Evolutionary conservation across 2,329 filamentous ascomycete genomes (phyloP).

Genomic region (Fulvia fulva): DNA sequence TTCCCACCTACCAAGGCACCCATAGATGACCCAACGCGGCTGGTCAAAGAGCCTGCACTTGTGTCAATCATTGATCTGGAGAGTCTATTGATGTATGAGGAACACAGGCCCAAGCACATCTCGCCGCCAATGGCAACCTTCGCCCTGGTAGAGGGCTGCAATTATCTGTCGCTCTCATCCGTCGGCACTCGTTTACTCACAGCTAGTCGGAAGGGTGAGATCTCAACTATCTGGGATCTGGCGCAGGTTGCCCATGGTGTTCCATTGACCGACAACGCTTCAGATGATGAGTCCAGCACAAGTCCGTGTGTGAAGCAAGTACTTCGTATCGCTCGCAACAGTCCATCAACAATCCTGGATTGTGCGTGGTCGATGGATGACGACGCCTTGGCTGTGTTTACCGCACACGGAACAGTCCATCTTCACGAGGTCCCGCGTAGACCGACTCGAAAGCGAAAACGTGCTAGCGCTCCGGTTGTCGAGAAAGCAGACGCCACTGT

Average conservation of each 20-base stretch:
- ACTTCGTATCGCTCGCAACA: constrained; percentile 85
- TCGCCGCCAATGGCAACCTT: constrained; percentile 67
- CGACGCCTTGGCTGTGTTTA: constrained; percentile 82
- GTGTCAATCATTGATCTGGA: constrained; percentile 73
- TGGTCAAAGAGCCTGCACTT: constrained; percentile 62
- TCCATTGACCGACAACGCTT: constrained; percentile 8
- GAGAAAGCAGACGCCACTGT: constrained; percentile 34
- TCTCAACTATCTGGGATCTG: constrained; percentile 77
- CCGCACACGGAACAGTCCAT: constrained; percentile 92
- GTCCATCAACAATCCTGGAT: constrained; percentile 84
- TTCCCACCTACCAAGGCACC: constrained; percentile 75
- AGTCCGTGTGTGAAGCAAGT: constrained; percentile 68
- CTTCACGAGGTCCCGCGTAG: constrained; percentile 71
- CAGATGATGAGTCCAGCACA: constrained; percentile 19
- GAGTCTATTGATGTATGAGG: constrained; percentile 47
- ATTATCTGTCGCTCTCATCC: constrained; percentile 74
- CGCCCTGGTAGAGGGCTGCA: constrained; percentile 67
- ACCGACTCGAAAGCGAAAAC: constrained; percentile 31
- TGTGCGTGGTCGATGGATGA: constrained; percentile 83
- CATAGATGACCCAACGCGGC: constrained; percentile 50
- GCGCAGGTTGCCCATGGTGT: constrained; percentile 52
- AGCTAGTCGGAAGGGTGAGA: constrained; percentile 77
- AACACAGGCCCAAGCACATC: constrained; percentile 48
- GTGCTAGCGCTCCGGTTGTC: constrained; percentile 14
- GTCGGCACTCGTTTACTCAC: constrained; percentile 71